These are phyloP conservation scores for Karstenula rhodostoma DNA, from an alignment of 2,329 filamentous ascomycete genomes.

Conservation along the genomic window DNA sequence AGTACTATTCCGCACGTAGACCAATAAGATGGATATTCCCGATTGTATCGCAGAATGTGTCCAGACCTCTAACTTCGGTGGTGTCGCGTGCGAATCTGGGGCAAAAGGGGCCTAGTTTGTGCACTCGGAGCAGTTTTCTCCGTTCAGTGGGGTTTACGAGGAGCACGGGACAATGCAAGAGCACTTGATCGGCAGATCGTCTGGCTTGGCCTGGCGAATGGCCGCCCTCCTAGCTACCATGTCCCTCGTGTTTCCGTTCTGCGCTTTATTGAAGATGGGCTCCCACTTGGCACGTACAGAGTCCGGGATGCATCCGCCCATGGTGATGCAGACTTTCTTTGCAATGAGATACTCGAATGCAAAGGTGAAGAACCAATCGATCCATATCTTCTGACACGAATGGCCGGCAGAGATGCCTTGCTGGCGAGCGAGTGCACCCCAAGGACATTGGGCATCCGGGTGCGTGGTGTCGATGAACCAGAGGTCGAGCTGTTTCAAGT, in stretches of 20 bases:
- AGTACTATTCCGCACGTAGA: not conserved
- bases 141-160: not conserved
- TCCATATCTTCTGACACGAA: slow-evolving; percentile 29
- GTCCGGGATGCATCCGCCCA: slow-evolving; percentile 26
- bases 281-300: slow-evolving; percentile 21
- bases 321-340: not conserved
- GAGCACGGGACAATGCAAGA: slow-evolving; percentile 20
- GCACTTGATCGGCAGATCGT: slow-evolving; percentile 10
- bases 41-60: not conserved
- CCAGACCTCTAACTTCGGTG: not conserved
- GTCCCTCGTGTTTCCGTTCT: not conserved
- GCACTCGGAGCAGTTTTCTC: not conserved
- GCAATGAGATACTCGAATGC: slow-evolving; percentile 10
- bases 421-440: slow-evolving; percentile 4
- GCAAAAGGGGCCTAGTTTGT: not conserved
- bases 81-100: not conserved
- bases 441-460: slow-evolving; percentile 21
- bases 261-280: slow-evolving; percentile 1
- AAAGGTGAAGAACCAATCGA: slow-evolving; percentile 22
- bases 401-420: not conserved
- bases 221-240: not conserved
- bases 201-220: slow-evolving; percentile 1
- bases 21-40: not conserved
- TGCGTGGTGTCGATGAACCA: slow-evolving; percentile 31
- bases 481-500: slow-evolving; percentile 20